Evolutionary conservation across 129 eudicot species (phyloP).

Genomic region (Ambrosia trifida): DNA sequence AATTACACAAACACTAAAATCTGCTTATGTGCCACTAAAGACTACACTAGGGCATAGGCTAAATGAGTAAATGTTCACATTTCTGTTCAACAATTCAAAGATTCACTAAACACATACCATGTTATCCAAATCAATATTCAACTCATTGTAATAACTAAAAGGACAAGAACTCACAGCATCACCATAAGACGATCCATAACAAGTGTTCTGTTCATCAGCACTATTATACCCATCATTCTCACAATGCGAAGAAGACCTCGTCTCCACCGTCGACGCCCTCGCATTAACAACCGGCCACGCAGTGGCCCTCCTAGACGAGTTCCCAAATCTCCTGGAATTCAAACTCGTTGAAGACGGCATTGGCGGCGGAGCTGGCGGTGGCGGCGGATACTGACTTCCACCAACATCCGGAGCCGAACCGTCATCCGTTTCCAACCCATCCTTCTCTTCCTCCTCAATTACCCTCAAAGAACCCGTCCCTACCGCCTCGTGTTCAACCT

Average conservation of each 20-base stretch:
- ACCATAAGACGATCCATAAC: constrained; percentile 63
- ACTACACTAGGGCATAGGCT: neutral
- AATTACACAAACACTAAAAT: neutral
- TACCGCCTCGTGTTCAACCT: constrained; percentile 31
- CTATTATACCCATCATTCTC: constrained; percentile 97
- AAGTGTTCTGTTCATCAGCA: constrained; percentile 86
- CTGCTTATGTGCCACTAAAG: neutral
- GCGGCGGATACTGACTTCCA: constrained; percentile 74
- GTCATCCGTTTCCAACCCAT: constrained; percentile 30
- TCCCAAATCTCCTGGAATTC: constrained; percentile 46
- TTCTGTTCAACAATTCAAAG: neutral
- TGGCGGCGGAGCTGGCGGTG: constrained; percentile 96
- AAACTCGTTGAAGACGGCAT: constrained; percentile 50
- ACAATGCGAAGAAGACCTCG: constrained; percentile 70
- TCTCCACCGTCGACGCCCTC: constrained; percentile 65
- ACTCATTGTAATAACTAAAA: neutral
- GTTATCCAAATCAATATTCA: constrained; percentile 5
- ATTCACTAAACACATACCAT: neutral
- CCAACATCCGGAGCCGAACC: constrained; percentile 34
- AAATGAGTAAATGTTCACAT: neutral
- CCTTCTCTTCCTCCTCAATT: constrained; percentile 32
- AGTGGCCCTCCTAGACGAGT: constrained; percentile 60
- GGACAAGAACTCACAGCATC: constrained; percentile 69
- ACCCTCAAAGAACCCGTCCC: constrained; percentile 44
- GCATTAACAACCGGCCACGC: constrained; percentile 68